Evolutionary conservation across 345 rosid genomes (phyloP), one percentile per base, ranked within the genome.

Genomic region (Euphorbia pulcherrima): DNA sequence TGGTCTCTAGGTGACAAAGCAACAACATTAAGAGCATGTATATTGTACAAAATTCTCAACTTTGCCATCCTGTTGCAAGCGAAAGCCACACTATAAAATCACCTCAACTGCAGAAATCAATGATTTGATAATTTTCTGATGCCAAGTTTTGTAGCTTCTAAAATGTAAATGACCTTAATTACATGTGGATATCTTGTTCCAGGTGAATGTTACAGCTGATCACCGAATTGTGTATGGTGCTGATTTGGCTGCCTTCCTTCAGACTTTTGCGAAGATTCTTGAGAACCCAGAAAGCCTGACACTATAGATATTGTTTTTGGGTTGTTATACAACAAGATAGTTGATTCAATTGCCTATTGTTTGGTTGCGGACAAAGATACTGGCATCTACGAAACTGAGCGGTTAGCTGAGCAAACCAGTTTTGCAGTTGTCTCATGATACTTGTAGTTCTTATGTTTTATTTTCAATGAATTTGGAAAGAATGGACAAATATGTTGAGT

Each of bases 131-230:
- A 23, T 50, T 18, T 50, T 50, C 24, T 18, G 12, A 53, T 53
- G 28, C 57, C 21, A 53, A 53, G 28, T 9, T 53, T 10, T 24
- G 28, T 13, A 23, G 4, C 28, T 53, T 10, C 37, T 24, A 24
- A 16, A 8, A 5, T 17, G 21, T 29, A 41, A 52, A 41, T 30
- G 63, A 56, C 6, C 56, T 35, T 46, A 58, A 56, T 35, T 70
- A 61, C 55, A 27, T 63, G 52, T 57, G 20, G 20, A 40, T 63
- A 65, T 29, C 13, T 52, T 76, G 2, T 64, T 71, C 17, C 90
- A 94, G 97, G 96, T 90, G 80, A 94, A 94, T 75, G 97, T 90
- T 68, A 90, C 99, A 21, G 96, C 97, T 12, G 99, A 94, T 82
- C 96, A 90, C 83, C 85, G 92, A 27, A 89, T 94, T 46, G 63